Conservation (phyloP, 352 stramenopile species). For the Phytopythium ostracodes region DNA sequence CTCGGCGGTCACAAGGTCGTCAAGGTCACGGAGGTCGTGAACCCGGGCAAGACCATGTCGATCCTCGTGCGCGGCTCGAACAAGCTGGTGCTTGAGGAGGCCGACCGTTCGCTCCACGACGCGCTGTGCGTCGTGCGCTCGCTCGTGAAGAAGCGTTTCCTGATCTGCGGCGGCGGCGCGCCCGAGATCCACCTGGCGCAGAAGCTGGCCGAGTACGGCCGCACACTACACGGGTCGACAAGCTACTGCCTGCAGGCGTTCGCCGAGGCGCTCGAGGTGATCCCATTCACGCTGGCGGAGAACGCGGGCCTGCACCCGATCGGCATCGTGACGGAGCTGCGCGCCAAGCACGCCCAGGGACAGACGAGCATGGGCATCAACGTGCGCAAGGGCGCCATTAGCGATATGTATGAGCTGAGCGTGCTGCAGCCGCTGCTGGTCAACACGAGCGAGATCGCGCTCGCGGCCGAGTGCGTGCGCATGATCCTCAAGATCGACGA, state of each 20-base stretch:
- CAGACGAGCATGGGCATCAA: conserved; percentile 95
- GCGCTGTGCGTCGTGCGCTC: conserved; percentile 97
- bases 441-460: conserved; percentile 95
- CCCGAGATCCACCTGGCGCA: conserved; percentile 97
- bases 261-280: conserved; percentile 96
- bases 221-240: conserved; percentile 92
- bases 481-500: conserved; percentile 99
- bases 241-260: conserved; percentile 98
- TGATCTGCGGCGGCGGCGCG: conserved; percentile 97
- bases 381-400: conserved; percentile 94
- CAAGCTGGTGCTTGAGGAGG: conserved; percentile 98
- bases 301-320: conserved; percentile 99
- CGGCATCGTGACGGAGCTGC: conserved; percentile 96
- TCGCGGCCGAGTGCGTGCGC: conserved; percentile 98
- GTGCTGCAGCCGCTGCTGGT: conserved; percentile 99
- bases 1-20: conserved; percentile 97
- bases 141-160: conserved; percentile 98
- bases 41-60: conserved; percentile 95
- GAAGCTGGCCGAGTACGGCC: conserved; percentile 90
- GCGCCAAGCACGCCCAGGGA: conserved; percentile 92
- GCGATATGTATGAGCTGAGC: conserved; percentile 98
- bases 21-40: conserved; percentile 97
- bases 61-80: conserved; percentile 98
- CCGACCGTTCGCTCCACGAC: conserved; percentile 98
- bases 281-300: conserved; percentile 99